Evolutionary conservation across 73 alveolate species (phyloP).

Genomic region (Paramecium primaurelia): DNA sequence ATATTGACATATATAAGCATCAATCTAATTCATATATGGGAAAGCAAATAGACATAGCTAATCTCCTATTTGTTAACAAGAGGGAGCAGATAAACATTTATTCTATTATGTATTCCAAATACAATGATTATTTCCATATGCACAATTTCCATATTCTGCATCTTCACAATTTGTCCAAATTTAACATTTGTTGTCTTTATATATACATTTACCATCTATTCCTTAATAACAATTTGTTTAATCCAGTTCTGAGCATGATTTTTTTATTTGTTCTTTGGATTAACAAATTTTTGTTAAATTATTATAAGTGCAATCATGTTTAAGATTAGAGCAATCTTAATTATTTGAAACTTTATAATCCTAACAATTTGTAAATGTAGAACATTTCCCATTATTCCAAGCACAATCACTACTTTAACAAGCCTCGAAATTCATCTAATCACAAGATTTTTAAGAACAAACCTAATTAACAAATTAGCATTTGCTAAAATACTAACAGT

Average conservation of each 20-base stretch:
- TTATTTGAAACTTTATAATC: background rate
- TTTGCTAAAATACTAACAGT: background rate
- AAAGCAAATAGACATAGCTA: background rate
- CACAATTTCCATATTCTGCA: background rate
- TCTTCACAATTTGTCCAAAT: background rate
- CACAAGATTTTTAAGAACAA: background rate
- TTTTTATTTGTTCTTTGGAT: background rate
- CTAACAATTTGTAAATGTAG: background rate
- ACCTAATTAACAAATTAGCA: background rate
- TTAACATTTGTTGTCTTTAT: background rate
- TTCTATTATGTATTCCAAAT: background rate
- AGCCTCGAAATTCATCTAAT: background rate
- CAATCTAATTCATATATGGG: background rate
- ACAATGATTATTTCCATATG: background rate
- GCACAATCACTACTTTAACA: background rate
- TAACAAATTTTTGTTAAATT: background rate
- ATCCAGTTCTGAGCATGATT: background rate
- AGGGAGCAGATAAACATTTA: background rate
- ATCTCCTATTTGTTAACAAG: background rate
- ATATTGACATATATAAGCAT: background rate
- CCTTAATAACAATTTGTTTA: background rate
- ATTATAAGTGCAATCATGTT: background rate
- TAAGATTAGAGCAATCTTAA: background rate
- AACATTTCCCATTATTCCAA: background rate
- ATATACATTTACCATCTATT: background rate